Evolutionary conservation across 352 stramenopile genomes (phyloP).

Genomic region (Peronospora belbahrii): DNA sequence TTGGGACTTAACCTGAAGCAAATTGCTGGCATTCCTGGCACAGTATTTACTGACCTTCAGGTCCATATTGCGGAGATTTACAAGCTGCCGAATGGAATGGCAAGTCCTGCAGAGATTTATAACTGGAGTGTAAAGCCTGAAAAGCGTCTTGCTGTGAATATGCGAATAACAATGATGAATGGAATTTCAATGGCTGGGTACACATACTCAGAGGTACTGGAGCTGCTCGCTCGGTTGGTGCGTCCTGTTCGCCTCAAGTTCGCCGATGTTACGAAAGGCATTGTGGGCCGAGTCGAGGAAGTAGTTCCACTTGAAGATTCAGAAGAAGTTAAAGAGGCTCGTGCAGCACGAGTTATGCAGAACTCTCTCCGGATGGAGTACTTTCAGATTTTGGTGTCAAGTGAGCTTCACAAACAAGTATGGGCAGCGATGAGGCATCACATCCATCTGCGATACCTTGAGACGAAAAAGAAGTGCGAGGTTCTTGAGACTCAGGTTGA

Average conservation of each 20-base stretch:
- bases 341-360: constrained; percentile 47
- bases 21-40: constrained; percentile 63
- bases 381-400: constrained; percentile 64
- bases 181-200: constrained; percentile 64
- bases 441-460: constrained; percentile 39
- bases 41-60: constrained; percentile 61
- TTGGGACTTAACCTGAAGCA: constrained; percentile 81
- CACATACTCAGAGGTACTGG: constrained; percentile 74
- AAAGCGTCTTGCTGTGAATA: constrained; percentile 71
- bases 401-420: constrained; percentile 72
- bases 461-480: constrained; percentile 51
- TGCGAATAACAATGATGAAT: constrained; percentile 82
- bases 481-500: constrained; percentile 45
- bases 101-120: constrained; percentile 83
- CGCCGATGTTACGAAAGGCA: constrained; percentile 72
- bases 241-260: constrained; percentile 80
- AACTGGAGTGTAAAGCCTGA: constrained; percentile 87
- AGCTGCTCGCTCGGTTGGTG: constrained; percentile 55
- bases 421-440: constrained; percentile 50
- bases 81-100: constrained; percentile 74
- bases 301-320: constrained; percentile 52
- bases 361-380: constrained; percentile 66
- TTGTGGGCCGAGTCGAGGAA: constrained; percentile 74
- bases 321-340: constrained; percentile 59
- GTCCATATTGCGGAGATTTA: constrained; percentile 81